phyloP scores from a whole-genome alignment of 805 yeast genomes.

The Kluyveromyces wickerhamii region DNA sequence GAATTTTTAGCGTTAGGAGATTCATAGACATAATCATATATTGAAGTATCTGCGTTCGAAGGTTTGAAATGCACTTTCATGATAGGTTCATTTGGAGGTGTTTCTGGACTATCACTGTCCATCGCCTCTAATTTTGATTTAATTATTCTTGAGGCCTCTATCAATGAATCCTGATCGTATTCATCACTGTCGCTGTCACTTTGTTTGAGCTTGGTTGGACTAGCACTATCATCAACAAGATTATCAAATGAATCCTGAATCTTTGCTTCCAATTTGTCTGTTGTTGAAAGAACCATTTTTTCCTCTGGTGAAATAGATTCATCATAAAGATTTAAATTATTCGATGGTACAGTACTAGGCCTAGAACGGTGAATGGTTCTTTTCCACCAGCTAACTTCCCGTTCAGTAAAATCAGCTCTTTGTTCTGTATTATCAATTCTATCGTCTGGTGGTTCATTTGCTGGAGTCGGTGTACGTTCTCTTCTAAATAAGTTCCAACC shows the following conservation, averaged over 20 bases:
- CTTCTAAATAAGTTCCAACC: conserved; percentile 1
- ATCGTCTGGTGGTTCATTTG: background rate
- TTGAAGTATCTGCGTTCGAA: conserved; percentile 1
- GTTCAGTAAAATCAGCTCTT: no score
- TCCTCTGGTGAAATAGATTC: conserved; percentile 3
- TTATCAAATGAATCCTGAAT: conserved; percentile 5
- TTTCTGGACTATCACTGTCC: conserved; percentile 5
- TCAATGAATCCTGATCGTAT: conserved; percentile 1
- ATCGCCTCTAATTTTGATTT: conserved; percentile 1
- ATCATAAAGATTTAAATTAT: background rate
- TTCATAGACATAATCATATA: conserved; percentile 5
- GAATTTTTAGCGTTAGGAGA: conserved; percentile 6
- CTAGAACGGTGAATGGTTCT: conserved; percentile 1
- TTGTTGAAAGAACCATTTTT: conserved; percentile 2
- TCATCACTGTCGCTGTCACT: conserved; percentile 1
- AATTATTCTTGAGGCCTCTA: conserved; percentile 4
- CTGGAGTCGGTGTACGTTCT: conserved; percentile 3
- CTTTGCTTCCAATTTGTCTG: conserved; percentile 1
- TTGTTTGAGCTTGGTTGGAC: conserved; percentile 4
- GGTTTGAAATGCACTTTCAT: conserved; percentile 5
- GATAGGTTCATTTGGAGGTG: conserved; percentile 3
- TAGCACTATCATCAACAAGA: conserved; percentile 4
- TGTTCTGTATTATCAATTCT: background rate
- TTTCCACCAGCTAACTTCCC: conserved; percentile 3
- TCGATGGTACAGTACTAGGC: background rate